Evolutionary conservation across 1,284 basidiomycete species (phyloP).

Genomic region (Caloboletus firmus): DNA sequence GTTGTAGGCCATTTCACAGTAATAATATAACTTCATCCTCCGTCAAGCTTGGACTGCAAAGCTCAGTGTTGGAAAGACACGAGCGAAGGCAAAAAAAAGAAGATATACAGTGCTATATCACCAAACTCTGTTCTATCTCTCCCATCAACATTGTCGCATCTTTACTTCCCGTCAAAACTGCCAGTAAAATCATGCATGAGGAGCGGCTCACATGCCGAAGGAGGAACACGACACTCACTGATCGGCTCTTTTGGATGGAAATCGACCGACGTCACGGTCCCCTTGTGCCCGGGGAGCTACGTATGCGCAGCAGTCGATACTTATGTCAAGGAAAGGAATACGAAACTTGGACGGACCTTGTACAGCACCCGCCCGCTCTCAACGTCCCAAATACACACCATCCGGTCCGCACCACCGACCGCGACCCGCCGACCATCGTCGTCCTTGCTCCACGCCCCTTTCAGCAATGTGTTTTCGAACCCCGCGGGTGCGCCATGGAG

Average conservation of each 20-base stretch:
- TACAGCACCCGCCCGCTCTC: slow-evolving; percentile 83
- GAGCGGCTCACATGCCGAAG: not conserved
- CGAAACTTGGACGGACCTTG: slow-evolving; percentile 55
- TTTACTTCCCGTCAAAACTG: slow-evolving; percentile 85
- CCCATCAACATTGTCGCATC: slow-evolving; percentile 88
- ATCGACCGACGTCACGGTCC: slow-evolving; percentile 87
- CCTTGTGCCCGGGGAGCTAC: slow-evolving; percentile 90
- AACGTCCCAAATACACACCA: slow-evolving; percentile 93
- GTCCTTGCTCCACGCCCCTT: slow-evolving; percentile 80
- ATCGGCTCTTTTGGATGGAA: slow-evolving; percentile 94
- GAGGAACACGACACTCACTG: slow-evolving; percentile 48
- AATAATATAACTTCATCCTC: not conserved
- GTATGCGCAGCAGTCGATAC: not conserved
- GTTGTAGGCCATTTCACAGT: not conserved
- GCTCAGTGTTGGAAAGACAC: slow-evolving; percentile 1
- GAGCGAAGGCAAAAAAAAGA: not conserved
- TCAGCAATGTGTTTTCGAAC: slow-evolving; percentile 81
- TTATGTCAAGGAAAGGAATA: not conserved
- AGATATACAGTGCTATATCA: slow-evolving; percentile 14
- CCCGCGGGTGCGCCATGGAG: slow-evolving; percentile 86
- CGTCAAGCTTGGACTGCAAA: not conserved
- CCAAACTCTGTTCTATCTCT: slow-evolving; percentile 65
- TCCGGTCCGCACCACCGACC: slow-evolving; percentile 78
- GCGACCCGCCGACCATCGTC: slow-evolving; percentile 72
- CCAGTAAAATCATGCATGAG: slow-evolving; percentile 2